These are phyloP conservation scores for Corinectria fuckeliana DNA, from an alignment of 2,329 filamentous ascomycete species.

Conservation along the genomic window DNA sequence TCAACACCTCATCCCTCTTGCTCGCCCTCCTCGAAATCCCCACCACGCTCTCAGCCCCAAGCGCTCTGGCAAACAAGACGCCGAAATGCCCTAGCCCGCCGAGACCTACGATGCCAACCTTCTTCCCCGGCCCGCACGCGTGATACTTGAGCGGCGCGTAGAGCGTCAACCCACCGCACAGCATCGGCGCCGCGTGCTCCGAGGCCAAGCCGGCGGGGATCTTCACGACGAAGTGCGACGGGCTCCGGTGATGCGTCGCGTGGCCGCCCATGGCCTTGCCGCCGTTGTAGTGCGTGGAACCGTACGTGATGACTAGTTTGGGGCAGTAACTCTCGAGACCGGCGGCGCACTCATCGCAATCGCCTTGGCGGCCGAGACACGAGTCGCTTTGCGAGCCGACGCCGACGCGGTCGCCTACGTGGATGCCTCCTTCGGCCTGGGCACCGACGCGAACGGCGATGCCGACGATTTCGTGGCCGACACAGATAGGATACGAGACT, in stretches of 20 bases:
- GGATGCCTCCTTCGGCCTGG: slow-evolving; percentile 53
- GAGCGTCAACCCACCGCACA: slow-evolving; percentile 74
- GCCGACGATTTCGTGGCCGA: slow-evolving; percentile 72
- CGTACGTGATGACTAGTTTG: slow-evolving; percentile 59
- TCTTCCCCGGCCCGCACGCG: slow-evolving; percentile 70
- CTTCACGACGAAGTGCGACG: slow-evolving; percentile 56
- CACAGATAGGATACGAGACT: slow-evolving; percentile 53
- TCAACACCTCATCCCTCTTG: slow-evolving; percentile 62
- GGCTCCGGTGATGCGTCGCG: slow-evolving; percentile 43
- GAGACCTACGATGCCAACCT: slow-evolving; percentile 70
- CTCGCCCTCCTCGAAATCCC: slow-evolving; percentile 61
- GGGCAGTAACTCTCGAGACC: slow-evolving; percentile 52
- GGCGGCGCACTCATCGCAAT: slow-evolving; percentile 50
- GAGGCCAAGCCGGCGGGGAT: slow-evolving; percentile 51
- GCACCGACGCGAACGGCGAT: slow-evolving; percentile 60
- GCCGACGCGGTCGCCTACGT: slow-evolving; percentile 68
- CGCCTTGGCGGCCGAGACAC: slow-evolving; percentile 53
- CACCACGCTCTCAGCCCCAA: slow-evolving; percentile 67
- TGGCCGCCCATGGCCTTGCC: slow-evolving; percentile 57
- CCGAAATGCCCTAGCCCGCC: slow-evolving; percentile 75
- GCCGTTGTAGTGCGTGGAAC: slow-evolving; percentile 41
- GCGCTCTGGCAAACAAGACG: slow-evolving; percentile 70
- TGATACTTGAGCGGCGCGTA: slow-evolving; percentile 68
- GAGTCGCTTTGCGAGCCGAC: slow-evolving; percentile 66
- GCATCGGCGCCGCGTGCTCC: slow-evolving; percentile 64